Evolutionary conservation across 805 yeast genomes (phyloP), one percentile per base, ranked within the genome.

Genomic region (Candida boleticola): DNA sequence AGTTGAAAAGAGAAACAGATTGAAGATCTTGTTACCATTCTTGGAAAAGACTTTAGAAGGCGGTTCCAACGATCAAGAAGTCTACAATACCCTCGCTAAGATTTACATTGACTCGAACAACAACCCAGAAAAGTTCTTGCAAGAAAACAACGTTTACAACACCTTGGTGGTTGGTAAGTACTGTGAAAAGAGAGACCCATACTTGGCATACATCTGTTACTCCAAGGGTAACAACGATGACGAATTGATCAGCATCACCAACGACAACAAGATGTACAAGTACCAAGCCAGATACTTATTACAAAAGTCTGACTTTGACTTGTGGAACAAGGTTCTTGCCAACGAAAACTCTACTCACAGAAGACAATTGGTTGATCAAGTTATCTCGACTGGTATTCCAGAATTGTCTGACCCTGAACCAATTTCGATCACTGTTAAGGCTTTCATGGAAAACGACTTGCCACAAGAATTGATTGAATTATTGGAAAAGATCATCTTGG

Each of bases 111-210:
- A 93, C 66, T 86, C 96, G 46, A 93, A 93, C 76, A 93, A 93
- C 73, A 85, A 89, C 54, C 98, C 99, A 29, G 99, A 93, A 65
- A 89, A 89, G 66, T 93, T 93, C 75, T 77, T 93, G 72, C 84
- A 82, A 61, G 98, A 92, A 66, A 93, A 93, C 66, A 77, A 82
- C 53, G 76, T 77, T 58, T 93, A 93, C 69, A 95, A 93, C 68
- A 85, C 98, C n/a, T 73, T 87, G 53, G 85, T 85, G 55, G 97
- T 93, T 51, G 99, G 99, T 75, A 89, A 82, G 62, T 93, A 93
- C 74, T 93, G 99, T 77, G 99, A 93, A 70, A 92, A 88, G 80
- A 86, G 99, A 68, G 99, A 93, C 60, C 99, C 99, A 48, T 93
- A 89, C 70, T 75, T 93, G 62, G 99, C 99, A 22, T 93, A 89